Conservation (phyloP, 495 filamentous ascomycete genomes). For the Talaromyces liani region DNA sequence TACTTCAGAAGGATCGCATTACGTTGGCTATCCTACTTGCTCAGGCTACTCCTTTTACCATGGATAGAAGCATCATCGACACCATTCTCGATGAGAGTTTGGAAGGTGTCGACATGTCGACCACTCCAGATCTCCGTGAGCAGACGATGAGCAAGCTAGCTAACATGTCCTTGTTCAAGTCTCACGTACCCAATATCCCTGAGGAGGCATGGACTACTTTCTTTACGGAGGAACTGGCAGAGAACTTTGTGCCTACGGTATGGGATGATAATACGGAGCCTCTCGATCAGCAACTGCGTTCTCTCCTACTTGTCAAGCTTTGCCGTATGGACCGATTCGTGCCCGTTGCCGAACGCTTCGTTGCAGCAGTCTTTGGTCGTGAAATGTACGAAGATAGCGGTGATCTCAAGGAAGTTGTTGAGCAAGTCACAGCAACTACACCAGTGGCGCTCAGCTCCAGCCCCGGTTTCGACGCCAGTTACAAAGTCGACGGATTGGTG, state of each 20-base stretch:
- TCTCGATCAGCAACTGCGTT: slow-evolving; percentile 72
- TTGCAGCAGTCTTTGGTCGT: slow-evolving; percentile 81
- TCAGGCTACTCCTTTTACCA: slow-evolving; percentile 85
- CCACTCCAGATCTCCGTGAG: slow-evolving; percentile 51
- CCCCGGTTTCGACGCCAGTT: slow-evolving; percentile 95
- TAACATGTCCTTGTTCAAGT: slow-evolving; percentile 66
- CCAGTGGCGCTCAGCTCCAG: slow-evolving; percentile 89
- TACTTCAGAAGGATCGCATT: slow-evolving; percentile 89
- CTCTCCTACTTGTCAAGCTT: slow-evolving; percentile 82
- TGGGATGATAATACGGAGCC: slow-evolving; percentile 60
- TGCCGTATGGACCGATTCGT: slow-evolving; percentile 95
- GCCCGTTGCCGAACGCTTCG: slow-evolving; percentile 82
- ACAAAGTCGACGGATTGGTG: slow-evolving; percentile 94
- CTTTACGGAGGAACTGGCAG: slow-evolving; percentile 76
- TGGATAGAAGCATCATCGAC: slow-evolving; percentile 86
- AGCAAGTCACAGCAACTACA: slow-evolving; percentile 73
- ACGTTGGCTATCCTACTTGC: slow-evolving; percentile 95
- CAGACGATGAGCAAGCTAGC: slow-evolving; percentile 62
- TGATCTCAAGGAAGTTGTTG: slow-evolving; percentile 77
- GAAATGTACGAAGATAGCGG: slow-evolving; percentile 71
- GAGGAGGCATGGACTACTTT: slow-evolving; percentile 69
- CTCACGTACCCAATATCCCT: slow-evolving; percentile 54
- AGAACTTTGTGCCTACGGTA: slow-evolving; percentile 71
- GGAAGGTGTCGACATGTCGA: slow-evolving; percentile 72
- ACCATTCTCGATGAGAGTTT: slow-evolving; percentile 72